phyloP scores from a whole-genome alignment of 208 protist genomes.

The Leishmania gerbilli region DNA sequence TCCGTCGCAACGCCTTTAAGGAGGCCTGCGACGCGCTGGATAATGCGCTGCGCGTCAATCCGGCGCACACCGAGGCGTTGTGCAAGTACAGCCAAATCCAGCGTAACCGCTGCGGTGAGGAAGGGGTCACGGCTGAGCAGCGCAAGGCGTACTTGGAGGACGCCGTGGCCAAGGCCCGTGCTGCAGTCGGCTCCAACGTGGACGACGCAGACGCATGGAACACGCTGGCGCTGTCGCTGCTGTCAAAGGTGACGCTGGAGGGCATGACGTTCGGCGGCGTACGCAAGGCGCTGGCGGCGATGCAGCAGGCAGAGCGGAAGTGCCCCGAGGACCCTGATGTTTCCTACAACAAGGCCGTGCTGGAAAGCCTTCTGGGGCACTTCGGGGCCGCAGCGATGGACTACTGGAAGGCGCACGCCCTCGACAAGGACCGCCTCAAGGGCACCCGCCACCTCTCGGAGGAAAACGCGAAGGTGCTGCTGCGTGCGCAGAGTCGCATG shows the following conservation, averaged over 20 bases:
- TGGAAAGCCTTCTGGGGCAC: conserved; percentile 73
- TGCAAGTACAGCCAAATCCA: conserved; percentile 85
- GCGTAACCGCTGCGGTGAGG: conserved; percentile 69
- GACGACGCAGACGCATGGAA: conserved; percentile 71
- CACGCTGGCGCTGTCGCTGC: conserved; percentile 65
- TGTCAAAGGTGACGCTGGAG: conserved; percentile 57
- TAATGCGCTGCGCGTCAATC: conserved; percentile 54
- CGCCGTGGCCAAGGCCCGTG: conserved; percentile 56
- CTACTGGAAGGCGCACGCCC: conserved; percentile 51
- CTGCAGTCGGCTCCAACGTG: conserved; percentile 54
- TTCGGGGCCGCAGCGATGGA: conserved; percentile 63
- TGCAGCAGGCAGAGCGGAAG: conserved; percentile 59
- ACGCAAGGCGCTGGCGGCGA: conserved; percentile 50
- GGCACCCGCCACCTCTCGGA: conserved; percentile 50
- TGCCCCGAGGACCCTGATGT: conserved; percentile 66
- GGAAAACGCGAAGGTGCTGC: conserved; percentile 52
- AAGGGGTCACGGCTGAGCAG: conserved; percentile 47
- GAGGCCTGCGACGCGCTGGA: conserved; percentile 83
- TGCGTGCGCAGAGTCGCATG: conserved; percentile 42
- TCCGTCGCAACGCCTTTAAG: conserved; percentile 71
- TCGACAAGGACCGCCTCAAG: conserved; percentile 59
- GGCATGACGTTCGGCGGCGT: conserved; percentile 53
- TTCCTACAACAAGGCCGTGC: conserved; percentile 77
- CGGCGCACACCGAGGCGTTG: conserved; percentile 53
- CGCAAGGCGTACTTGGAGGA: conserved; percentile 49